phyloP scores from a whole-genome alignment of 176 grass and related monocot genomes.

The Rhynchospora pubera region DNA sequence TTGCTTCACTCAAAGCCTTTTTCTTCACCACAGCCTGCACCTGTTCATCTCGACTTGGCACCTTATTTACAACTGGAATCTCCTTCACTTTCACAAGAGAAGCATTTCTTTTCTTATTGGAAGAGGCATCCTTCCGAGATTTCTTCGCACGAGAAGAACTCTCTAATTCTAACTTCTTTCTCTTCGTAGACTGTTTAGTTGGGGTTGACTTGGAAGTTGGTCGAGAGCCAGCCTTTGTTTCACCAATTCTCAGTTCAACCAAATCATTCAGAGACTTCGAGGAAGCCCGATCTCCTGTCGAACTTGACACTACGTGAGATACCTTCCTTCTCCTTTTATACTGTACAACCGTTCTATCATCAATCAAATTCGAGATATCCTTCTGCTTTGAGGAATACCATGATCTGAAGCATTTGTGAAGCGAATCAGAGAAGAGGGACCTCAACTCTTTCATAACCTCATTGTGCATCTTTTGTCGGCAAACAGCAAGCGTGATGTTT shows the following conservation, averaged over 20 bases:
- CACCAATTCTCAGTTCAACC: slow-evolving; percentile 33
- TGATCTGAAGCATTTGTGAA: slow-evolving; percentile 46
- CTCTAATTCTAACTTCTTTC: slow-evolving; percentile 30
- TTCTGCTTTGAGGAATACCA: slow-evolving; percentile 29
- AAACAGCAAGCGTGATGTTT: slow-evolving; percentile 56
- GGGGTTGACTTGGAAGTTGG: slow-evolving; percentile 13
- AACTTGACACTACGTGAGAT: slow-evolving; percentile 28
- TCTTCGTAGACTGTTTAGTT: slow-evolving; percentile 43
- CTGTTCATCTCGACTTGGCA: neutral
- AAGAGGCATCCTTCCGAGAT: neutral
- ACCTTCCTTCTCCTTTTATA: slow-evolving; percentile 71
- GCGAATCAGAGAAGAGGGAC: slow-evolving; percentile 37
- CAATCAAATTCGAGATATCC: slow-evolving; percentile 13
- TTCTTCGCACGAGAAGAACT: slow-evolving; percentile 2
- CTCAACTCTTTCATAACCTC: slow-evolving; percentile 41
- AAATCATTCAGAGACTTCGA: slow-evolving; percentile 35
- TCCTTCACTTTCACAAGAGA: slow-evolving; percentile 10
- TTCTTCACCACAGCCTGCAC: neutral
- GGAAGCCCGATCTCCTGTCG: slow-evolving; percentile 39
- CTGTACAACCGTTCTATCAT: slow-evolving; percentile 37
- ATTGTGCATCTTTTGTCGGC: slow-evolving; percentile 56
- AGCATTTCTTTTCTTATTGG: slow-evolving; percentile 12
- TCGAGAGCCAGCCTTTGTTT: slow-evolving; percentile 29
- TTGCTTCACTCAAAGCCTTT: neutral
- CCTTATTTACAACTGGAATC: slow-evolving; percentile 6